These are phyloP conservation scores for Exserohilum turcica DNA, from an alignment of 2,329 filamentous ascomycete genomes.

Conservation along the genomic window DNA sequence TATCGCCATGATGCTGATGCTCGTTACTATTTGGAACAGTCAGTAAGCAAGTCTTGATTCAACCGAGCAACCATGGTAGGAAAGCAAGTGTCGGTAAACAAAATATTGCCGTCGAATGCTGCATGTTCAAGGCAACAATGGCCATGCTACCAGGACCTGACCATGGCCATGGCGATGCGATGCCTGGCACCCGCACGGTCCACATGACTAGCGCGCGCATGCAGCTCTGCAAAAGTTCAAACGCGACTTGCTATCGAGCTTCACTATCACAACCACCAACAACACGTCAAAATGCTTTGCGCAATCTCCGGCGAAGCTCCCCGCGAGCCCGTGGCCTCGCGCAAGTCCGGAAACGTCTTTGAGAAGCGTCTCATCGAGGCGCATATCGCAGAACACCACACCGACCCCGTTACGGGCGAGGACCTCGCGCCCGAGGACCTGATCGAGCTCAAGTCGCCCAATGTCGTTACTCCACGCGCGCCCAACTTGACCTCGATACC, in stretches of 20 bases:
- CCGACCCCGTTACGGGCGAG: conserved; percentile 88
- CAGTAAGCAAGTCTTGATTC: too few species aligned
- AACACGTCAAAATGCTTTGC: conserved; percentile 38
- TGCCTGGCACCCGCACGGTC: not conserved
- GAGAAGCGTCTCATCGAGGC: conserved; percentile 95
- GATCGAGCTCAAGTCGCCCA: conserved; percentile 81
- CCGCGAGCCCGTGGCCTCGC: conserved; percentile 90
- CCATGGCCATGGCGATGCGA: not conserved
- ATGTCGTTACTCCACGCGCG: conserved; percentile 84
- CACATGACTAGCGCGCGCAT: conserved; percentile 8
- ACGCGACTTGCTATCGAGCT: conserved; percentile 4
- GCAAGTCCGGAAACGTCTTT: conserved; percentile 91
- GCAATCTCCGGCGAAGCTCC: conserved; percentile 95
- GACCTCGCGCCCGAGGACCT: conserved; percentile 84
- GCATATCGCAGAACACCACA: conserved; percentile 90
- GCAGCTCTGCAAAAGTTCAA: conserved; percentile 14
- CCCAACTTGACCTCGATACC: conserved; percentile 96
- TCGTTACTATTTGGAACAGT: too few species aligned
- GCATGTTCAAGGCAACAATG: too few species aligned
- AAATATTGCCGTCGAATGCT: too few species aligned
- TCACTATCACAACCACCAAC: conserved; percentile 1
- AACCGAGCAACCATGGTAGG: too few species aligned
- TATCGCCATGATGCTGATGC: not conserved
- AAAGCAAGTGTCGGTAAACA: too few species aligned
- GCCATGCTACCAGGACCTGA: too few species aligned